Evolutionary conservation across 2,329 filamentous ascomycete genomes (phyloP).

Genomic region (Epicoccum nigrum): DNA sequence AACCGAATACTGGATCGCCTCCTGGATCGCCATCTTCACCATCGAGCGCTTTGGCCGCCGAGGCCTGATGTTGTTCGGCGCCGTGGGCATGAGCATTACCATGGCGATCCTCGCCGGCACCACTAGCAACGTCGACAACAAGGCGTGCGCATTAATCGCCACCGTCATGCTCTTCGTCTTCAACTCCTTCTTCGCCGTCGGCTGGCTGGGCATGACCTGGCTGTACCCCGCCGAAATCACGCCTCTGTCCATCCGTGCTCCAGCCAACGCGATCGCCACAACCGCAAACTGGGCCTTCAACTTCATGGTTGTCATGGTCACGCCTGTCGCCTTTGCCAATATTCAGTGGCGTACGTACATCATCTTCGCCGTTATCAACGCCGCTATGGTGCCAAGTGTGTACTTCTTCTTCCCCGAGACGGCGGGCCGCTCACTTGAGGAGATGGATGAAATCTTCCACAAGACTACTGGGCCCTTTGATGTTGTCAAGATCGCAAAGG

Average conservation of each 20-base stretch:
- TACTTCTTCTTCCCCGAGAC: constrained; percentile 69
- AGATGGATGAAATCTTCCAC: constrained; percentile 67
- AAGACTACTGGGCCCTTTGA: constrained; percentile 58
- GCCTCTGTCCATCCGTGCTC: constrained; percentile 84
- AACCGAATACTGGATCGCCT: constrained; percentile 51
- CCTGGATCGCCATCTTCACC: constrained; percentile 51
- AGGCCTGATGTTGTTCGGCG: constrained; percentile 48
- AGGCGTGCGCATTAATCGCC: constrained; percentile 46
- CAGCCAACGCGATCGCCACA: constrained; percentile 85
- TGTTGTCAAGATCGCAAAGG: constrained; percentile 57
- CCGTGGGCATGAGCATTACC: constrained; percentile 42
- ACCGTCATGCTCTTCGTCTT: constrained; percentile 90
- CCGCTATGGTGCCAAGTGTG: constrained; percentile 60
- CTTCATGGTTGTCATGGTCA: constrained; percentile 72
- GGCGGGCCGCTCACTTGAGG: constrained; percentile 52
- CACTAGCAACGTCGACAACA: constrained; percentile 34
- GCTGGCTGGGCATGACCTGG: constrained; percentile 76
- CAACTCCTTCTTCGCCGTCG: constrained; percentile 89
- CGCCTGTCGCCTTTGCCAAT: constrained; percentile 63
- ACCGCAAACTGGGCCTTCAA: constrained; percentile 62
- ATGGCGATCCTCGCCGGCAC: constrained; percentile 46
- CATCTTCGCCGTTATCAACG: constrained; percentile 63
- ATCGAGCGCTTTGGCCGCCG: constrained; percentile 49
- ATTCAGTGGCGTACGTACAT: constrained; percentile 64
- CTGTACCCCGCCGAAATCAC: constrained; percentile 75